Evolutionary conservation across 352 stramenopile genomes (phyloP), one percentile per base, ranked within the genome.

Genomic region (Poterioochromonas sp.): DNA sequence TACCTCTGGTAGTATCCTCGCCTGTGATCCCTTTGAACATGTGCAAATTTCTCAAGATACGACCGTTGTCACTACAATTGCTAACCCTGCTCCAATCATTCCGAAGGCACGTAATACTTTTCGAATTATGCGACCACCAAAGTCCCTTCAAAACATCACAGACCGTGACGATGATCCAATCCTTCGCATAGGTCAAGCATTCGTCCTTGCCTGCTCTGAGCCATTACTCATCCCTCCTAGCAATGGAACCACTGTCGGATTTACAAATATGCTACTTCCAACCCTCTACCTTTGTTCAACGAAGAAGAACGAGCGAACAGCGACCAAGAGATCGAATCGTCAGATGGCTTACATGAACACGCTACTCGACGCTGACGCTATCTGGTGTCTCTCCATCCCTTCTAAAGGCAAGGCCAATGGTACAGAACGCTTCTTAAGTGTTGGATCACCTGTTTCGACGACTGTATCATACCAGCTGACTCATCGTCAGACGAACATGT

Each of bases 21-120:
- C n/a, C n/a, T n/a, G n/a, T n/a, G n/a, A n/a, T n/a, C n/a, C 70
- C 18, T 80, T 69, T 60, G 80, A 83, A 68, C 2, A 80, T 12
- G n/a, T 80, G 11, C 26, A 3, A 18, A 40, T 40, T 40, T 37
- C 3, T 35, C 26, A 35, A 39, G 44, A 43, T 20, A 69, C 3
- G 3, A 43, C 12, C 26, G 8, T 43, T 5, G 60, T 69, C 8
- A 29, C 60, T 43, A 43, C 60, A 0, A 44, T 43, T 43, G 32
- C 32, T 11, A 32, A 69, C 3, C 3, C 39, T 26, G 8, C 51
- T 32, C n/a, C n/a, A n/a, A n/a, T n/a, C n/a, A 43, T 11, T 18
- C 60, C 60, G 2, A 69, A 40, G 11, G 60, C 60, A 40, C 3
- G 60, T 20, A 69, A 69, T 43, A 44, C 29, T 5, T 69, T 69